Conservation (phyloP, 2,329 filamentous ascomycete species). For the Pestalotiopsis fici region DNA sequence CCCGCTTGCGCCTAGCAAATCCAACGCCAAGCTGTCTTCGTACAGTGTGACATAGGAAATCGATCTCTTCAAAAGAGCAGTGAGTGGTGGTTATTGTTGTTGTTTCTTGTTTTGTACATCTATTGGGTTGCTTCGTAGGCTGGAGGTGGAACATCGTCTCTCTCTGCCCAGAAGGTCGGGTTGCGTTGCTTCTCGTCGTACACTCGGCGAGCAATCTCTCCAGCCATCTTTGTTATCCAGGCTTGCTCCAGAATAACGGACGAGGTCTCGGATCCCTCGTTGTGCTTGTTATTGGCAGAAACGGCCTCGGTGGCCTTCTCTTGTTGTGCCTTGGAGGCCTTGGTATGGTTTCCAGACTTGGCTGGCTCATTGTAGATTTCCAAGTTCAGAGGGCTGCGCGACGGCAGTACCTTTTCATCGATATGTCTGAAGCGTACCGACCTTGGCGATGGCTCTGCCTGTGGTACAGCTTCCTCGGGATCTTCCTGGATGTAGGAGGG, state of each 20-base stretch:
- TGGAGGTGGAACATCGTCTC: slow-evolving; percentile 60
- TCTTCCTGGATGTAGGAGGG: slow-evolving; percentile 61
- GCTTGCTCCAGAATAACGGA: slow-evolving; percentile 74
- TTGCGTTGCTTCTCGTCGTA: slow-evolving; percentile 78
- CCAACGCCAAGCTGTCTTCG: background rate
- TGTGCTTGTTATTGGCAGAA: slow-evolving; percentile 30
- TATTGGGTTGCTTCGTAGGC: slow-evolving; percentile 58
- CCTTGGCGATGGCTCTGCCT: slow-evolving; percentile 25
- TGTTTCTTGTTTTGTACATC: slow-evolving; percentile 16
- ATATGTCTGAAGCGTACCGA: slow-evolving; percentile 43
- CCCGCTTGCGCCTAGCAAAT: background rate
- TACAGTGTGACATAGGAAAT: slow-evolving; percentile 4
- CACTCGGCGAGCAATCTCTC: slow-evolving; percentile 84
- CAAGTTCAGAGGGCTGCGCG: slow-evolving; percentile 33
- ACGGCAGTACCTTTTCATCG: slow-evolving; percentile 26
- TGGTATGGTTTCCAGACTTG: slow-evolving; percentile 13
- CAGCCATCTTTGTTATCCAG: slow-evolving; percentile 92
- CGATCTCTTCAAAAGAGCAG: background rate
- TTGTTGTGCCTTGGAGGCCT: slow-evolving; percentile 15
- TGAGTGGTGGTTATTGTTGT: slow-evolving; percentile 1
- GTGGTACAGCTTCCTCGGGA: slow-evolving; percentile 46
- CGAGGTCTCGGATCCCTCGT: slow-evolving; percentile 47
- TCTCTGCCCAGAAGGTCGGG: slow-evolving; percentile 53
- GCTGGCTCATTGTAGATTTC: slow-evolving; percentile 31
- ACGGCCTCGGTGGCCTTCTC: slow-evolving; percentile 24